Evolutionary conservation across 2,329 filamentous ascomycete genomes (phyloP).

Genomic region (Colletotrichum theobromicola): DNA sequence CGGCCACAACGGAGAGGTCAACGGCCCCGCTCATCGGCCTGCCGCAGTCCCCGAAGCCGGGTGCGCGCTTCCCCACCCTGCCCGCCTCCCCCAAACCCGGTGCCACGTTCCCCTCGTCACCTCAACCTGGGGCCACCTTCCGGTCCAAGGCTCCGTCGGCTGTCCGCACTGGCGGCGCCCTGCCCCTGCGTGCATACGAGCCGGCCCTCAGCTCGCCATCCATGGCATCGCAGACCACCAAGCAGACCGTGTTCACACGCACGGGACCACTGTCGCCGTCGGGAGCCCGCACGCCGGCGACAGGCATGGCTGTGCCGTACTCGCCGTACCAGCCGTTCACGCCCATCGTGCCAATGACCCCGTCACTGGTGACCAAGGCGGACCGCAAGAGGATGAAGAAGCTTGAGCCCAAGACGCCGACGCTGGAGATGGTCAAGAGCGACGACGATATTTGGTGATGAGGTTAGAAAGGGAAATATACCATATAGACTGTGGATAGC

Average conservation of each 20-base stretch:
- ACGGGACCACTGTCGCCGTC: constrained; percentile 58
- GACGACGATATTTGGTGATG: constrained; percentile 69
- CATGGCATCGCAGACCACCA: constrained; percentile 53
- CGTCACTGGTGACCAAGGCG: constrained; percentile 72
- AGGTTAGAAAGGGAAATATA: constrained; percentile 8
- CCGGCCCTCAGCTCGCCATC: constrained; percentile 57
- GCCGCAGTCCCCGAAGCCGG: constrained; percentile 48
- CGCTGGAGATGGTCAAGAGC: constrained; percentile 65
- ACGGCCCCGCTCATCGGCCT: constrained; percentile 58
- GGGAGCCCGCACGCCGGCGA: constrained; percentile 66
- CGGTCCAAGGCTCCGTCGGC: constrained; percentile 57
- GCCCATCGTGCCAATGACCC: constrained; percentile 77
- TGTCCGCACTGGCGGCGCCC: constrained; percentile 59
- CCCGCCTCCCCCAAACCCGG: constrained; percentile 58
- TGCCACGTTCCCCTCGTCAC: constrained; percentile 54
- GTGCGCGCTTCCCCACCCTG: constrained; percentile 39
- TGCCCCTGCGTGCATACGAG: constrained; percentile 69
- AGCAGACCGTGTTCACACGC: constrained; percentile 70
- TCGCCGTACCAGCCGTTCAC: constrained; percentile 82
- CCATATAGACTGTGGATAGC: constrained; percentile 16
- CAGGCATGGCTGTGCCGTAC: constrained; percentile 70
- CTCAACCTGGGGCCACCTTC: constrained; percentile 55
- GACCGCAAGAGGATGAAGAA: constrained; percentile 74
- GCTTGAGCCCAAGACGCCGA: constrained; percentile 67
- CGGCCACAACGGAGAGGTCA: constrained; percentile 57